Evolutionary conservation across 2,329 filamentous ascomycete species (phyloP).

Genomic region (Aureobasidium lini): DNA sequence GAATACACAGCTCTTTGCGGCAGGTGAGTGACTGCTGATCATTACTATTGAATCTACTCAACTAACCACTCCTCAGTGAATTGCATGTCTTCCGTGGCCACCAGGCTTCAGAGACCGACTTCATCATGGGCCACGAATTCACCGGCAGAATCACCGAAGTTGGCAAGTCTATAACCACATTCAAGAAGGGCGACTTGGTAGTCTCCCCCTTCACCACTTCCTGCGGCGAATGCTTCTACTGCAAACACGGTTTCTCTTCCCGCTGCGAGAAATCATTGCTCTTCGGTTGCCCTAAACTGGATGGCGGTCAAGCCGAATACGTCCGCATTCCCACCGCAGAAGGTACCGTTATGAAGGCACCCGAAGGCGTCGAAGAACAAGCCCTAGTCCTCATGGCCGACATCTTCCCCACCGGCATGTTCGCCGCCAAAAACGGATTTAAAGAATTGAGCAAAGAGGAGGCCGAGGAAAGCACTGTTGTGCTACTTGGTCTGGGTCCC

Average conservation of each 20-base stretch:
- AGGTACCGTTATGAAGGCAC: conserved; percentile 68
- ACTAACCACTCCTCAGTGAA: conserved; percentile 48
- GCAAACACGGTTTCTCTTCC: conserved; percentile 66
- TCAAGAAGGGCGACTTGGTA: conserved; percentile 68
- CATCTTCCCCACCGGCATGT: conserved; percentile 80
- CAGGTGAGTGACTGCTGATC: conserved; percentile 50
- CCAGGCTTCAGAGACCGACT: conserved; percentile 58
- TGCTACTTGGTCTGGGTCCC: conserved; percentile 73
- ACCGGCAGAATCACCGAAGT: conserved; percentile 65
- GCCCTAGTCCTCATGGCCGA: conserved; percentile 83
- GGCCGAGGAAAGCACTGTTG: conserved; percentile 60
- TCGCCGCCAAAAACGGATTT: conserved; percentile 73
- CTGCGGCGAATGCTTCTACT: conserved; percentile 79
- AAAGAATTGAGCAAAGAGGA: conserved; percentile 51
- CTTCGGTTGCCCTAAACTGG: conserved; percentile 54
- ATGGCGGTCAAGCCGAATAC: conserved; percentile 30
- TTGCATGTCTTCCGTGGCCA: conserved; percentile 81
- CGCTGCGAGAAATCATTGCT: conserved; percentile 64
- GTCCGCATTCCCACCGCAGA: conserved; percentile 74
- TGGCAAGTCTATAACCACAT: conserved; percentile 59
- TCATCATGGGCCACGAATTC: conserved; percentile 79
- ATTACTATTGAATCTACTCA: not conserved
- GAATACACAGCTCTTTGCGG: conserved; percentile 79
- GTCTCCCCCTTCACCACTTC: conserved; percentile 78
- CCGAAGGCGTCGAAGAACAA: conserved; percentile 62